A percentile compares a stretch with the other conserved stretches of the same genome.
Conservation (phyloP, 805 yeast genomes). For the Metschnikowia anglica region DNA sequence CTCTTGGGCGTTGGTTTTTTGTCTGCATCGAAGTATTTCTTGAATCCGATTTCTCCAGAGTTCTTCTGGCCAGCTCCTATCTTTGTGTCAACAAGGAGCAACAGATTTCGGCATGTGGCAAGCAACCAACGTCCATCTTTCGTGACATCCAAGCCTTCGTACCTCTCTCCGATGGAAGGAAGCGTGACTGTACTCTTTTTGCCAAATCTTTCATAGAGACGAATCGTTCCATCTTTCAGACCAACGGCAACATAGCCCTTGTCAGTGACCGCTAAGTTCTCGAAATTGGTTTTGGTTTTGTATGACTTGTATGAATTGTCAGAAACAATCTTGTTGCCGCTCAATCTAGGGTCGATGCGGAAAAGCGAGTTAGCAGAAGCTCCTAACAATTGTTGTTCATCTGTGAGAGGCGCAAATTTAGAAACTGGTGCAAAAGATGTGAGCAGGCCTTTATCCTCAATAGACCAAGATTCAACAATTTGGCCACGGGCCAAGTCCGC, state of each 20-base stretch:
- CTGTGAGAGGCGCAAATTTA: slow-evolving; percentile 71
- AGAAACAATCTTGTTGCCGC: slow-evolving; percentile 56
- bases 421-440: slow-evolving; percentile 66
- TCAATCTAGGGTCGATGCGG: slow-evolving; percentile 75
- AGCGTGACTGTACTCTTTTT: slow-evolving; percentile 72
- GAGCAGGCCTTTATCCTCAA: slow-evolving; percentile 43
- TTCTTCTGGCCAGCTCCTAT: slow-evolving; percentile 60
- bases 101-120: slow-evolving; percentile 73
- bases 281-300: slow-evolving; percentile 51
- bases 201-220: slow-evolving; percentile 72
- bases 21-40: slow-evolving; percentile 60
- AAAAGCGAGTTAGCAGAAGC: slow-evolving; percentile 64
- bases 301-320: slow-evolving; percentile 41
- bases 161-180: slow-evolving; percentile 80
- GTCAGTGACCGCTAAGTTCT: slow-evolving; percentile 67
- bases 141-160: slow-evolving; percentile 66
- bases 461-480: slow-evolving; percentile 83
- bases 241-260: slow-evolving; percentile 76
- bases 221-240: slow-evolving; percentile 69
- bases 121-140: slow-evolving; percentile 80
- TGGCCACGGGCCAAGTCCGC: slow-evolving; percentile 81
- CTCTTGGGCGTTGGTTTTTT: slow-evolving; percentile 68
- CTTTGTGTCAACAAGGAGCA: slow-evolving; percentile 66
- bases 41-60: slow-evolving; percentile 61
- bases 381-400: slow-evolving; percentile 74